Percentiles rank a stretch among this genome's conserved stretches.
These are phyloP conservation scores for Podila verticillata DNA, from an alignment of 192 early-diverging fungal genomes.

Conservation along the genomic window DNA sequence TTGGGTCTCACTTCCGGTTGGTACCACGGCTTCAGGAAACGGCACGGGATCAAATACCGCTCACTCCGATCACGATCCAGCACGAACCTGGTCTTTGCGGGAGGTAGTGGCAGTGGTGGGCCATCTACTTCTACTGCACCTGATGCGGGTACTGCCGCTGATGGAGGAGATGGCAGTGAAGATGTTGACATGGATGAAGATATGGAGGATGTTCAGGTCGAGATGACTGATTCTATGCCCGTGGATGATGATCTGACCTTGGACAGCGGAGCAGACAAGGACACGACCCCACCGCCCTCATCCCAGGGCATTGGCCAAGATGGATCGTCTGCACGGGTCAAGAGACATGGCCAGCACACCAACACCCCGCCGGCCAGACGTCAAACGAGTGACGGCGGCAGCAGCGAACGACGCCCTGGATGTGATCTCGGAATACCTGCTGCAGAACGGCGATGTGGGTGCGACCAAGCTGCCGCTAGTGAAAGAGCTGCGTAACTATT, in stretches of 20 bases:
- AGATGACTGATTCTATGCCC: too few species aligned
- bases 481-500: constrained; percentile 44
- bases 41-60: constrained; percentile 50
- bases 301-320: too few species aligned
- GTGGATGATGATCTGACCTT: too few species aligned
- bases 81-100: background rate
- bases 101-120: background rate
- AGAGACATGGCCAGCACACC: background rate
- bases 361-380: constrained; percentile 26
- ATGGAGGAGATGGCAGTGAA: constrained; percentile 43
- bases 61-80: constrained; percentile 28
- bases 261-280: too few species aligned
- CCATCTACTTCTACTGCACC: background rate
- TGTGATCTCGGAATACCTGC: constrained; percentile 48
- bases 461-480: constrained; percentile 43
- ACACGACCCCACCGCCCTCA: too few species aligned
- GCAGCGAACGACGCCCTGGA: constrained; percentile 42
- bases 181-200: constrained; percentile 29
- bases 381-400: constrained; percentile 36
- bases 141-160: background rate
- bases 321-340: too few species aligned
- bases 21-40: constrained; percentile 49
- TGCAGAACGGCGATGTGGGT: constrained; percentile 49
- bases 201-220: constrained; percentile 26
- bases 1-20: constrained; percentile 46